A percentile compares a stretch with the other conserved stretches of the same genome.
Conservation (phyloP, 2,329 filamentous ascomycete species). For the Botrytis aclada region DNA sequence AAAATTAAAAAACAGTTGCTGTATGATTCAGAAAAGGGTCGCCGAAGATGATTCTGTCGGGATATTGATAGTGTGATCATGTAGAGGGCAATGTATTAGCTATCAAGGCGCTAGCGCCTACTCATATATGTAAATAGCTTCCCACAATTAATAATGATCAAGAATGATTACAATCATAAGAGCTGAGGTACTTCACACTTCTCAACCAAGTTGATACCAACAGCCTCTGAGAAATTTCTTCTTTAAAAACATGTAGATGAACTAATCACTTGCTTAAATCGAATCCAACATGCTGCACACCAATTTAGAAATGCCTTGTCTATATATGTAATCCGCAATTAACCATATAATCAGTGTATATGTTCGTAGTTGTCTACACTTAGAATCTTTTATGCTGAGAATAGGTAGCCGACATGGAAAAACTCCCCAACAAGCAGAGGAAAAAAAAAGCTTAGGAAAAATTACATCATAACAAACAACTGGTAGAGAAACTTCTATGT, state of each 20-base stretch:
- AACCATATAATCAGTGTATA: not conserved
- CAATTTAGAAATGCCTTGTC: not conserved
- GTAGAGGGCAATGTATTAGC: too few relatives aligned
- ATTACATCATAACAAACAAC: not conserved
- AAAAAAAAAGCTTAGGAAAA: not conserved
- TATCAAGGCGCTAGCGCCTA: too few relatives aligned
- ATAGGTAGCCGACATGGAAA: not conserved
- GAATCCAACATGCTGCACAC: too few relatives aligned
- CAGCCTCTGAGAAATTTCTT: too few relatives aligned
- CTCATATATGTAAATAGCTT: too few relatives aligned
- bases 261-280: not conserved
- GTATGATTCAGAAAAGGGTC: not conserved
- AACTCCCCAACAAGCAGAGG: not conserved
- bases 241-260: not conserved
- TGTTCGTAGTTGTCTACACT: not conserved
- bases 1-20: too few relatives aligned
- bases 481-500: not conserved
- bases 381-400: not conserved
- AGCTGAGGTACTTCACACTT: too few relatives aligned
- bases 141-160: too few relatives aligned
- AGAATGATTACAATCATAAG: too few relatives aligned
- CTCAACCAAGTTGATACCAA: too few relatives aligned
- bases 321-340: too few relatives aligned
- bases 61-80: too few relatives aligned
- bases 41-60: fast-evolving